A percentile compares a stretch with the other conserved stretches of the same genome.
phyloP scores from a whole-genome alignment of 2,329 filamentous ascomycete species.

The Fusarium xylarioides region DNA sequence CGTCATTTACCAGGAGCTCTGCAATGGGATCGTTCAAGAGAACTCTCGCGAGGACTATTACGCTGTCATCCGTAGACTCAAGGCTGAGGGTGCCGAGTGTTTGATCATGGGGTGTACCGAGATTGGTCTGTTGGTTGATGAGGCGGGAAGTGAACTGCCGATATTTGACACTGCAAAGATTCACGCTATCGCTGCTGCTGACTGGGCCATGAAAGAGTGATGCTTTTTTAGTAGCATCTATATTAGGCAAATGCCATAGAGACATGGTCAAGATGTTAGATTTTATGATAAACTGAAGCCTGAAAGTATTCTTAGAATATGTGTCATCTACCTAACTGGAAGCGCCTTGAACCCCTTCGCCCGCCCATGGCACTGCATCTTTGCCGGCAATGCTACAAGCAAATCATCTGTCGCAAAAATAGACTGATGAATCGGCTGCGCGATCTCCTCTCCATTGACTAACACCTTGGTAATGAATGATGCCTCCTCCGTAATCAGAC shows the following conservation, averaged over 20 bases:
- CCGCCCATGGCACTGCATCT: neutral
- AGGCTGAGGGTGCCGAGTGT: slow-evolving; percentile 26
- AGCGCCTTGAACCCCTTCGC: neutral
- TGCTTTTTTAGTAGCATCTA: fast-evolving
- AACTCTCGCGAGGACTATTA: slow-evolving; percentile 22
- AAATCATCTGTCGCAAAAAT: neutral
- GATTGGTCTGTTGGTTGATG: slow-evolving; percentile 34
- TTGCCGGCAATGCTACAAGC: neutral
- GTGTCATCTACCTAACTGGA: neutral
- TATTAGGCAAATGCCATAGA: fast-evolving
- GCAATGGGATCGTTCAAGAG: slow-evolving; percentile 28
- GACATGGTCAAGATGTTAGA: fast-evolving
- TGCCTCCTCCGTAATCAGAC: neutral
- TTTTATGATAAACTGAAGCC: neutral
- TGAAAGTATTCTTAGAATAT: fast-evolving
- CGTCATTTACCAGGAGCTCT: slow-evolving; percentile 37
- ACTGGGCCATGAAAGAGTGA: slow-evolving; percentile 34
- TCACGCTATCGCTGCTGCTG: slow-evolving; percentile 37
- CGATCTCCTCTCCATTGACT: neutral
- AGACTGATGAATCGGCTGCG: neutral
- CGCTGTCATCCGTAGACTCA: slow-evolving; percentile 14
- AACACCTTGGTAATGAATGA: neutral
- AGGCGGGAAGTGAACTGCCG: slow-evolving; percentile 13
- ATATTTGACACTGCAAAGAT: slow-evolving; percentile 39
- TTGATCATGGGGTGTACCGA: slow-evolving; percentile 42